These are phyloP conservation scores for Domatiomyces globalis DNA, from an alignment of 2,329 filamentous ascomycete genomes.

Conservation along the genomic window DNA sequence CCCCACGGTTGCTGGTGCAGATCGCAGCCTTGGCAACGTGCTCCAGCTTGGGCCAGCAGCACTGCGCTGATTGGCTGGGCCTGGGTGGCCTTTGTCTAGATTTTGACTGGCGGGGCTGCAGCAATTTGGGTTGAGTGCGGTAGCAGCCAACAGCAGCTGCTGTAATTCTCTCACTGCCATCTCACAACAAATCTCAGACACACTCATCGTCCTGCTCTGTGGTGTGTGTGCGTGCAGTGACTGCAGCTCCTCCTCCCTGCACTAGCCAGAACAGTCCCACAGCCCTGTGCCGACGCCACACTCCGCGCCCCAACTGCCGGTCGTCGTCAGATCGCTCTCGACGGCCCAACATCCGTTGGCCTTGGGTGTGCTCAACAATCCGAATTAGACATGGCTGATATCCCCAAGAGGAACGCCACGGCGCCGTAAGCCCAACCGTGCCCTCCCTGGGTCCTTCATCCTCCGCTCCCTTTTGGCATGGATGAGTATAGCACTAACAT, in stretches of 20 bases:
- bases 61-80: not conserved
- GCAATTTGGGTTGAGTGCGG: not conserved
- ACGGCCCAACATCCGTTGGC: not conserved
- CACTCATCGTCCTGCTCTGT: not conserved
- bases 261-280: not conserved
- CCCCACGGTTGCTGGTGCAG: too few species aligned
- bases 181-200: not conserved
- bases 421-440: not conserved
- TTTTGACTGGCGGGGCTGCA: not conserved
- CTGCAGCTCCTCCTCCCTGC: not conserved
- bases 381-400: not conserved
- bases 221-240: not conserved
- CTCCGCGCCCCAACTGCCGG: too few species aligned
- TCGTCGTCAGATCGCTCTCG: not conserved
- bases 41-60: too few species aligned
- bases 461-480: conserved; percentile 12
- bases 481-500: conserved; percentile 8
- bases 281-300: not conserved
- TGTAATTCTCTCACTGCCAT: not conserved
- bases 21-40: too few species aligned
- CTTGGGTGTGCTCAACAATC: not conserved
- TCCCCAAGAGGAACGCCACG: not conserved
- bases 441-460: conserved; percentile 1
- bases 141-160: too few species aligned
- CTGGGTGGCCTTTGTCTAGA: not conserved